phyloP scores from a whole-genome alignment of 1,284 basidiomycete species.

The Tetrapyrgos nigripes region DNA sequence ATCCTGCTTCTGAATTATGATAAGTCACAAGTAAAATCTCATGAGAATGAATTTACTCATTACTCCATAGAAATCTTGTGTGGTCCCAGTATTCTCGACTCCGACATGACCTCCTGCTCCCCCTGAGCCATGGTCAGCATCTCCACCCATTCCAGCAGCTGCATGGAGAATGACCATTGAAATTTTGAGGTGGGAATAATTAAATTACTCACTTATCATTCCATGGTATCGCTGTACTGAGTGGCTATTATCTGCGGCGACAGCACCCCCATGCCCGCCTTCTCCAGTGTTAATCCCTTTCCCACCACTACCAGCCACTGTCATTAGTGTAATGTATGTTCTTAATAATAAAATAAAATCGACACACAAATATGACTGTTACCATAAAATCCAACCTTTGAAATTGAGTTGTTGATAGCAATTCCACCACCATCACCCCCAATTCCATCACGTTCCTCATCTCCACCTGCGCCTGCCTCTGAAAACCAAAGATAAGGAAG shows the following conservation, averaged over 20 bases:
- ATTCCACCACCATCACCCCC: background rate
- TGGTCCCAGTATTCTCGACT: background rate
- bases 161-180: background rate
- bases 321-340: background rate
- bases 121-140: background rate
- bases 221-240: background rate
- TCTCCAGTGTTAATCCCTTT: background rate
- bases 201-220: background rate
- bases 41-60: background rate
- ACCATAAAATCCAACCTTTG: background rate
- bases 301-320: background rate
- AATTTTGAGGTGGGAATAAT: background rate
- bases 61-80: background rate
- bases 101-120: background rate
- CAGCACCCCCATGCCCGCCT: background rate
- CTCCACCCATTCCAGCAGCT: background rate
- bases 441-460: background rate
- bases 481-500: background rate
- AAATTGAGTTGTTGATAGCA: background rate
- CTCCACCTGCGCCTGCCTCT: background rate
- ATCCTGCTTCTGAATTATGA: background rate
- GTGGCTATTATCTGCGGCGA: background rate
- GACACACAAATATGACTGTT: background rate
- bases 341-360: background rate
- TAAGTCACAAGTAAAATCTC: background rate